Evolutionary conservation across 164 flowering plant species (phyloP).

Genomic region (Magnolia changhungtana): DNA sequence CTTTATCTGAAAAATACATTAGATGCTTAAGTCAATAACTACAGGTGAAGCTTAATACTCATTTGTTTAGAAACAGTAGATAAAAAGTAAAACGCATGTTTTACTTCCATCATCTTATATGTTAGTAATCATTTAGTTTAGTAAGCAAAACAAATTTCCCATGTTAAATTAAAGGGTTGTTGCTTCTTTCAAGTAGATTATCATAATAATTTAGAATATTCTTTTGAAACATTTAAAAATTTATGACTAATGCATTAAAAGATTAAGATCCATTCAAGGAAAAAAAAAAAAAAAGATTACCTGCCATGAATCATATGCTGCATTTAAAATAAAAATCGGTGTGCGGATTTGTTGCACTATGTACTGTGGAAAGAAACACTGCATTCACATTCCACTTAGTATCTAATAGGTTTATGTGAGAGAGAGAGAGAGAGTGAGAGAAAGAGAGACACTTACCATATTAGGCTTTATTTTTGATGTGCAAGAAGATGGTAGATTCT

Average conservation of each 20-base stretch:
- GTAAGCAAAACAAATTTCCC: no score
- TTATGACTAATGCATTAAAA: no score
- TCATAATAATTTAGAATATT: no score
- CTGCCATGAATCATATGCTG: slow-evolving; percentile 99
- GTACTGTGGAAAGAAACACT: slow-evolving; percentile 95
- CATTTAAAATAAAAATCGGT: slow-evolving; percentile 73
- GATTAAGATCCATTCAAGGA: background rate
- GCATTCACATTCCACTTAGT: slow-evolving; percentile 17
- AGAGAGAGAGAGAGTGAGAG: slow-evolving; percentile 1
- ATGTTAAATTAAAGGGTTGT: no score
- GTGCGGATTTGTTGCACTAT: slow-evolving; percentile 48
- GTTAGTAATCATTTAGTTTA: no score
- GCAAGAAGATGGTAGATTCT: slow-evolving; percentile 67
- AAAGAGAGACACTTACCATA: slow-evolving; percentile 34
- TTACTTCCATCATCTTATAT: background rate
- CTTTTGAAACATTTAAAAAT: no score
- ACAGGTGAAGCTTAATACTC: background rate
- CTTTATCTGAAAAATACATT: slow-evolving; percentile 49
- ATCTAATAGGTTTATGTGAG: background rate
- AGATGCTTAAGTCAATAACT: background rate
- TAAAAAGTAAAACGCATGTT: background rate
- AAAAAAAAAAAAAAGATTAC: slow-evolving; percentile 26
- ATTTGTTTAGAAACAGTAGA: background rate
- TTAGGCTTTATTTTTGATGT: slow-evolving; percentile 59
- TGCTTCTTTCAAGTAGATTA: no score